Evolutionary conservation across 2,329 filamentous ascomycete genomes (phyloP).

Genomic region (Colletotrichum coccodes): DNA sequence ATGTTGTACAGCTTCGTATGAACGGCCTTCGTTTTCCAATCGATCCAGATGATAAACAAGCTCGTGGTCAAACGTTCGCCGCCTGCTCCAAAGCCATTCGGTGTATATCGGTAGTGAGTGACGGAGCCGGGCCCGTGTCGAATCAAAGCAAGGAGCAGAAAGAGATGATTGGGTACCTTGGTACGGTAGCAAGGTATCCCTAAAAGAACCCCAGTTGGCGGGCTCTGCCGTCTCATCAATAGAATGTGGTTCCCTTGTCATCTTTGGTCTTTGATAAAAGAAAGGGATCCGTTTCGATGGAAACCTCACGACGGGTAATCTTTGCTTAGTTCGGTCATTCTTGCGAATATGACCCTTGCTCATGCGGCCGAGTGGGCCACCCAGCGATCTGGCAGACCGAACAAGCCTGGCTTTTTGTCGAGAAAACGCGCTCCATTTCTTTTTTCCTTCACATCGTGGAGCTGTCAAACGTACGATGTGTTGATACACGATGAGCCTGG

Average conservation of each 20-base stretch:
- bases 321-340: slow-evolving; percentile 30
- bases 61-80: slow-evolving; percentile 5
- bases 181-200: slow-evolving; percentile 8
- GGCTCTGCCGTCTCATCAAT: slow-evolving; percentile 34
- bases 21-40: not conserved
- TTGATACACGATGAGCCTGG: slow-evolving; percentile 15
- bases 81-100: slow-evolving; percentile 4
- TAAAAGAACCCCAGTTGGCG: slow-evolving; percentile 27
- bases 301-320: slow-evolving; percentile 26
- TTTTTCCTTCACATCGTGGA: slow-evolving; percentile 24
- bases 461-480: slow-evolving; percentile 32
- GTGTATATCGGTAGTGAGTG: slow-evolving; percentile 24
- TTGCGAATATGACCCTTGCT: slow-evolving; percentile 30
- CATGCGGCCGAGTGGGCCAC: slow-evolving; percentile 26
- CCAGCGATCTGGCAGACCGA: slow-evolving; percentile 31
- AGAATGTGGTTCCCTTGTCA: slow-evolving; percentile 9
- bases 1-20: slow-evolving; percentile 19
- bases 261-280: slow-evolving; percentile 8
- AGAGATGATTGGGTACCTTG: slow-evolving; percentile 7
- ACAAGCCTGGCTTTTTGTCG: slow-evolving; percentile 29
- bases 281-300: slow-evolving; percentile 25
- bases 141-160: slow-evolving; percentile 26
- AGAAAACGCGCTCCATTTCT: slow-evolving; percentile 30
- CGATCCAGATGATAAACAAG: not conserved
- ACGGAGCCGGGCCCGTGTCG: slow-evolving; percentile 30